These are phyloP conservation scores for Lagenidium giganteum DNA, from an alignment of 352 stramenopile genomes.

Conservation along the genomic window DNA sequence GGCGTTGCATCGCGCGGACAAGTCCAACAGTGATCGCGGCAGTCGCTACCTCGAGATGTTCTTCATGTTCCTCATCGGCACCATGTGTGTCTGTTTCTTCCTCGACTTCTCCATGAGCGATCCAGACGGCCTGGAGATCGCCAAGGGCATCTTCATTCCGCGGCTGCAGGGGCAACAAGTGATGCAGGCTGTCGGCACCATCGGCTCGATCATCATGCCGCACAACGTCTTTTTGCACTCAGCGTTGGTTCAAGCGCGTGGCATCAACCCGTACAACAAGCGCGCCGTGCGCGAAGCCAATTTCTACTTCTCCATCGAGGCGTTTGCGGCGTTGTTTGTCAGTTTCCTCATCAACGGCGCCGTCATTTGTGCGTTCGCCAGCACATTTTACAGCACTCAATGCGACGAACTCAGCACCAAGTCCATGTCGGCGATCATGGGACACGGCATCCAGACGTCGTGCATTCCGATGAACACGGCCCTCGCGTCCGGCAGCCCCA, in stretches of 20 bases:
- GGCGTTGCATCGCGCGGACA: conserved; percentile 45
- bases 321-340: conserved; percentile 75
- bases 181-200: conserved; percentile 65
- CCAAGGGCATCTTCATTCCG: conserved; percentile 67
- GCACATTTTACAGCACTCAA: conserved; percentile 79
- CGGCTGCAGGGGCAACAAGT: conserved; percentile 51
- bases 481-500: conserved; percentile 37
- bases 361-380: conserved; percentile 86
- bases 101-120: conserved; percentile 74
- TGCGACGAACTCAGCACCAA: conserved; percentile 42
- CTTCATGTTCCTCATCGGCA: conserved; percentile 81
- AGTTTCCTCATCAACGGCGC: conserved; percentile 91
- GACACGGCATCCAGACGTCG: conserved; percentile 52
- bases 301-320: conserved; percentile 86
- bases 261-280: conserved; percentile 17
- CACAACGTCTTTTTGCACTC: conserved; percentile 96
- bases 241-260: conserved; percentile 74
- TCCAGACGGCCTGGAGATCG: conserved; percentile 54
- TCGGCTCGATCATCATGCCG: conserved; percentile 93
- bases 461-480: conserved; percentile 52
- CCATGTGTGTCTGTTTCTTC: conserved; percentile 88
- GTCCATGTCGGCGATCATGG: conserved; percentile 44
- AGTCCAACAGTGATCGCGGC: not conserved
- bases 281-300: conserved; percentile 47
- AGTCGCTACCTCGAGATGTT: conserved; percentile 74